Evolutionary conservation across 768 basidiomycete species (phyloP).

Genomic region (Roridomyces roridus): DNA sequence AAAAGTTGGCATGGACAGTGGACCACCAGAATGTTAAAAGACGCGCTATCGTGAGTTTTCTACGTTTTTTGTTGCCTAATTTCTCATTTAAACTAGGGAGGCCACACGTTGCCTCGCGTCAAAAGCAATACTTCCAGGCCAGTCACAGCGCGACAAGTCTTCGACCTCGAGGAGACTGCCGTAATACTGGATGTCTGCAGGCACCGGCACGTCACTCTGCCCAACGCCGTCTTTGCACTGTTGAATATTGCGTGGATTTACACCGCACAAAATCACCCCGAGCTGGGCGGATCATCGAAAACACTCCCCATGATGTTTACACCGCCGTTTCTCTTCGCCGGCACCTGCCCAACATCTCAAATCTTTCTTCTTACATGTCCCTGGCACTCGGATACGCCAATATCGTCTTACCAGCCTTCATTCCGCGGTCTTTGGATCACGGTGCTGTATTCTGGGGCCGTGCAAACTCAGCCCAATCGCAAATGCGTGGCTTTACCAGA

Average conservation of each 20-base stretch:
- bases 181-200: slow-evolving; percentile 58
- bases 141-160: slow-evolving; percentile 49
- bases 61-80: background rate
- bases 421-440: slow-evolving; percentile 37
- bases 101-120: slow-evolving; percentile 54
- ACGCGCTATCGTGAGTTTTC: slow-evolving; percentile 2
- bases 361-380: slow-evolving; percentile 55
- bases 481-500: slow-evolving; percentile 51
- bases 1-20: background rate
- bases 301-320: slow-evolving; percentile 53
- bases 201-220: slow-evolving; percentile 53
- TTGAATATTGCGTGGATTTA: slow-evolving; percentile 58
- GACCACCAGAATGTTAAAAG: slow-evolving; percentile 2
- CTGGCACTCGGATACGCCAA: slow-evolving; percentile 62
- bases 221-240: slow-evolving; percentile 56
- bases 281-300: slow-evolving; percentile 29
- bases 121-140: slow-evolving; percentile 44
- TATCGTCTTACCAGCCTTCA: slow-evolving; percentile 59
- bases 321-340: slow-evolving; percentile 63
- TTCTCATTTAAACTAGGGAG: slow-evolving; percentile 40
- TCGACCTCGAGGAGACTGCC: slow-evolving; percentile 46
- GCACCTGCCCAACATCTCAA: slow-evolving; percentile 34
- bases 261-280: slow-evolving; percentile 34
- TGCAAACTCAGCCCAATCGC: slow-evolving; percentile 52
- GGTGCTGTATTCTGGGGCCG: slow-evolving; percentile 56